Base-by-base conservation (phyloP, 225 moss, liverwort and hornwort genomes). In the Takakia lepidozioides region DNA sequence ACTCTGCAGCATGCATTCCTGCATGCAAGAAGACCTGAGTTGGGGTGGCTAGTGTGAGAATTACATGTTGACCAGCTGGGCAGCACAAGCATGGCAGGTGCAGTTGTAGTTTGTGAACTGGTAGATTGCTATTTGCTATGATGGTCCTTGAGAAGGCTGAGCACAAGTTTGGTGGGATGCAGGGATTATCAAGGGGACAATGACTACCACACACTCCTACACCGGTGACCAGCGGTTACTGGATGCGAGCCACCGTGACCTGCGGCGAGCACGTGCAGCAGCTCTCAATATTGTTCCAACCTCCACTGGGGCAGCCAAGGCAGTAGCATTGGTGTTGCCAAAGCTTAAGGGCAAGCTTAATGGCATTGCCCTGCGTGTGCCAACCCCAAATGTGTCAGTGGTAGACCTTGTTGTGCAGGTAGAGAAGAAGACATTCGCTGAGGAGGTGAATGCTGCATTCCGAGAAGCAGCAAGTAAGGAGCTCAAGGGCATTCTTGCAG, bases 171-270 rank as follows among this genome's bases (percentile, higher is more conserved):
- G 10, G 18, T 43, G 9, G 16, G 3, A 27, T 23, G 10, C 45
- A 57, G 67, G 67, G 2, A 77, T 77, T n/a, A 65, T 77, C 17
- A 77, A 77, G 49, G 77, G 77, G 34, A 77, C 77, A 19, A 77
- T 77, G 77, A 77, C 77, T 15, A 77, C 77, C 13, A 77, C 77
- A 17, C 77, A 77, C 54, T 77, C 72, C 0, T 77, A 72, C 59
- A 77, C 77, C 22, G 77, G 77, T 24, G 77, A 77, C 46, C 59
- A 74, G 72, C 63, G 77, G 27, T 43, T 77, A 16, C 43, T 77
- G 55, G 77, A 77, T 54, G 77, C 77, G 1, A 71, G 71, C 34
- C 77, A 77, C 60, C 77, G 77, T 38, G 77, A 77, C 49, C 44
- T 77, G 67, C 62, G 77, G 35, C 52, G 77, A 41, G 77, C 77